Evolutionary conservation across 495 filamentous ascomycete species (phyloP).

Genomic region (Stereocaulon alpinum): DNA sequence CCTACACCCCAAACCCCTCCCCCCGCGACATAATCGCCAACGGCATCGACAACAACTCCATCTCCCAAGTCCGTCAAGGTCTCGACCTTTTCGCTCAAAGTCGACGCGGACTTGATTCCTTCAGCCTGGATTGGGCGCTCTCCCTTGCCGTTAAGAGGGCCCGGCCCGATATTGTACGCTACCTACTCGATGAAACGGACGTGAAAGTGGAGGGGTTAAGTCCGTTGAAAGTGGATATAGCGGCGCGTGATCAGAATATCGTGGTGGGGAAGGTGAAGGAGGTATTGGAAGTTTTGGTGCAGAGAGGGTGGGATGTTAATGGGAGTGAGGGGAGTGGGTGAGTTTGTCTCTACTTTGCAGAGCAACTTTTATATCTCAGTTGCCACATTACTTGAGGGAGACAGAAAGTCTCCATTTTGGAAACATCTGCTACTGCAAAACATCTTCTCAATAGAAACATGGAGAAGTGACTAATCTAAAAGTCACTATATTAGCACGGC

Average conservation of each 20-base stretch:
- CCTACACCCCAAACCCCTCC: background rate
- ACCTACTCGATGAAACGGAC: background rate
- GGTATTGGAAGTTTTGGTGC: constrained; percentile 2
- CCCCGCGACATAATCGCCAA: background rate
- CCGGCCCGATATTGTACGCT: background rate
- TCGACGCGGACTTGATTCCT: background rate
- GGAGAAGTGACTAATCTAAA: too few relatives aligned
- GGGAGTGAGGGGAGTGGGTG: background rate
- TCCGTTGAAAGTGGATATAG: background rate
- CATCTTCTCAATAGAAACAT: too few relatives aligned
- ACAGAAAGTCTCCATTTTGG: too few relatives aligned
- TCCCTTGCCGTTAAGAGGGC: background rate
- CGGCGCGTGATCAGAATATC: background rate
- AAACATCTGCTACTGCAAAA: too few relatives aligned
- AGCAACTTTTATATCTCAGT: too few relatives aligned
- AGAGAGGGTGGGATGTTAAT: background rate
- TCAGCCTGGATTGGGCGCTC: background rate
- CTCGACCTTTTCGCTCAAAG: constrained; percentile 1
- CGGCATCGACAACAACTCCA: background rate
- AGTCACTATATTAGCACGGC: too few relatives aligned
- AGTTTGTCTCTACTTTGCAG: background rate
- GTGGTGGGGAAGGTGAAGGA: background rate
- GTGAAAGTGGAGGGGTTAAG: background rate
- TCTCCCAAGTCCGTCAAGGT: background rate
- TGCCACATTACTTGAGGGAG: too few relatives aligned